A percentile compares a stretch with the other conserved stretches of the same genome.
Evolutionary conservation across 441 rosid genomes (phyloP).

Genomic region (Eruca vesicaria): DNA sequence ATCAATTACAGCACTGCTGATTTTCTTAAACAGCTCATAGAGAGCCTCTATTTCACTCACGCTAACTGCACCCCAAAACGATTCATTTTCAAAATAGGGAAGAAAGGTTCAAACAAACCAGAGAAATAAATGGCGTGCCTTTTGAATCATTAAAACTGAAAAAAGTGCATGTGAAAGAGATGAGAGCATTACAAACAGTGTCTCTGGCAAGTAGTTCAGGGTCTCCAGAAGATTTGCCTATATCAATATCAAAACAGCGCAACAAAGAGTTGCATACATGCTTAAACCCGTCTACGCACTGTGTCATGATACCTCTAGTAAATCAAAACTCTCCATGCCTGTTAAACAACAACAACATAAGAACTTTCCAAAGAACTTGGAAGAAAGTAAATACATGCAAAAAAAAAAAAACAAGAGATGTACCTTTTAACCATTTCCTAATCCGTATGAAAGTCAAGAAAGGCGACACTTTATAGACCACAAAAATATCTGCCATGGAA

Average conservation of each 20-base stretch:
- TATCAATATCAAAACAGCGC: constrained; percentile 75
- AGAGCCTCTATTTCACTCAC: constrained; percentile 99
- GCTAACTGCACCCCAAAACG: constrained; percentile 64
- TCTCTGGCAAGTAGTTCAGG: constrained; percentile 96
- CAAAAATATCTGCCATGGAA: constrained; percentile 17
- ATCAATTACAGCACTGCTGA: constrained; percentile 98
- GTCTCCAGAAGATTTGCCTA: constrained; percentile 71
- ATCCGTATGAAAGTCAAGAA: constrained; percentile 2
- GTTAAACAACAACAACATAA: constrained; percentile 14
- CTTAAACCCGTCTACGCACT: constrained; percentile 77
- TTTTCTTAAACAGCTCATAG: constrained; percentile 97
- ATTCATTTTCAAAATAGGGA: constrained; percentile 8
- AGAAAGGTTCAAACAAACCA: background rate
- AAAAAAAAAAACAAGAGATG: constrained; percentile 4
- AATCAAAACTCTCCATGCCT: constrained; percentile 88
- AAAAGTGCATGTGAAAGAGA: constrained; percentile 3
- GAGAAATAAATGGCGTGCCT: background rate
- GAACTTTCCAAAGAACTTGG: background rate
- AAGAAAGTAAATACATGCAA: constrained; percentile 1
- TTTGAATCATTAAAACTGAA: constrained; percentile 12
- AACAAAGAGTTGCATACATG: constrained; percentile 56
- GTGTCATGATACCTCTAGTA: constrained; percentile 74
- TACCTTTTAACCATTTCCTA: constrained; percentile 71
- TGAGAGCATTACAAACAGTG: constrained; percentile 85
- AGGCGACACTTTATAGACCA: constrained; percentile 11